Base-by-base conservation (phyloP, 345 rosid genomes). In the Raphanus raphanistrum region DNA sequence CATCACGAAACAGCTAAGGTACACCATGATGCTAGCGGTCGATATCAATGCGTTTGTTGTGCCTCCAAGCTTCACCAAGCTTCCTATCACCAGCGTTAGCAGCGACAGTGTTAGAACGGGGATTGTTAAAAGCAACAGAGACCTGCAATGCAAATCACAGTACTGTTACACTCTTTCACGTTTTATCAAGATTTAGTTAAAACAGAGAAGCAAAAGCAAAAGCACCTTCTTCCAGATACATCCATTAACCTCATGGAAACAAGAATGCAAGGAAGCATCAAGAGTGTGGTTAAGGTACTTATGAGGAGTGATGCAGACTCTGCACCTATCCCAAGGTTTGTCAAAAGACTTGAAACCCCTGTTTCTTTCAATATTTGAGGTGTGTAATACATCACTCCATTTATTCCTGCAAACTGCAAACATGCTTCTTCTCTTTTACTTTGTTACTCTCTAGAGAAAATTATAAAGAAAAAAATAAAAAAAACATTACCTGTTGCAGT, bases 291-390 rank as follows among this genome's bases (percentile, higher is more conserved):
- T 45, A 87, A 74, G 6, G 87, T 85, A 66, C 98, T 93, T 33
- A 93, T 89, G 73, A 93, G 92, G 85, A 93, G 86, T 2, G 98
- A 90, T 8, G 94, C 88, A 65, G 98, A 90, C 31, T 81, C 85
- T 27, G 97, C 65, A 71, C 90, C 28, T 62, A 93, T 66, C 55
- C 97, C 97, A 73, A 88, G 29, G 81, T 82, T 76, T 64, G 85
- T 71, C 58, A 93, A 87, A 60, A 93, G 93, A 81, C 92, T 86
- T 71, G 84, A 86, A 0, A 88, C 97, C 6, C 97, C 97, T 16
- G 97, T 92, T 5, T 90, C 73, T 70, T 90, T 90, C n/a, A 90
- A 86, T 79, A 93, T 93, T 83, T 93, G 97, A 75, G 96, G 98
- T 31, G 98, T 93, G 80, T 90, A 93, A 78, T 90, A 93, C 61